Evolutionary conservation across 768 basidiomycete species (phyloP).

Genomic region (Tephrocybe sp.): DNA sequence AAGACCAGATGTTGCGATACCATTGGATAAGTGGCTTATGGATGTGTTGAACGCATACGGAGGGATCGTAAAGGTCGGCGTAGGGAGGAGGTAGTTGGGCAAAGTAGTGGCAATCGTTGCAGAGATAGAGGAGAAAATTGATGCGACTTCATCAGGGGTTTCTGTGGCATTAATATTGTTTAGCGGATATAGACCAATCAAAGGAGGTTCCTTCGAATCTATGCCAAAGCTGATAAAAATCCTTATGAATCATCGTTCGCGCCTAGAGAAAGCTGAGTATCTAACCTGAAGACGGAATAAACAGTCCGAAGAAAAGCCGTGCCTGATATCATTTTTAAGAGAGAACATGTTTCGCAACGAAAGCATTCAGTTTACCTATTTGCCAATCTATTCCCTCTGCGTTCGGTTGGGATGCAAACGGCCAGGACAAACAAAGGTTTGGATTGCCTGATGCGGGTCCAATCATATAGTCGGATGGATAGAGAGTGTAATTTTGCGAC

Average conservation of each 20-base stretch:
- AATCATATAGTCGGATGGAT: slow-evolving; percentile 78
- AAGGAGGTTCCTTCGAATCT: slow-evolving; percentile 67
- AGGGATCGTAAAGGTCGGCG: slow-evolving; percentile 63
- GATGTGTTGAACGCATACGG: slow-evolving; percentile 72
- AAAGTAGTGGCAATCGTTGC: slow-evolving; percentile 67
- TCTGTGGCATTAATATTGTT: slow-evolving; percentile 41
- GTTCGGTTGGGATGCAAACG: slow-evolving; percentile 61
- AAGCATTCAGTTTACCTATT: slow-evolving; percentile 66
- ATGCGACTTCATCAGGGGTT: slow-evolving; percentile 40
- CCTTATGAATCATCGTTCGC: not conserved
- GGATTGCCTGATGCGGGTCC: slow-evolving; percentile 67
- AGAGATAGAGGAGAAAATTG: slow-evolving; percentile 60
- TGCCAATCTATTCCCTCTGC: slow-evolving; percentile 84
- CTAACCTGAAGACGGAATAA: slow-evolving; percentile 76
- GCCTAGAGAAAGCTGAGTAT: not conserved
- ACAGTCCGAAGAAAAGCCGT: slow-evolving; percentile 72
- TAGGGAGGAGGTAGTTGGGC: slow-evolving; percentile 69
- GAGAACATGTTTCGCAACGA: not conserved
- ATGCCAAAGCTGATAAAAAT: slow-evolving; percentile 67
- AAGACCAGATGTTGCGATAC: slow-evolving; percentile 59
- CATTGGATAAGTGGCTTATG: slow-evolving; percentile 51
- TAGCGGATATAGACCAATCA: slow-evolving; percentile 75
- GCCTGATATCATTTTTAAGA: slow-evolving; percentile 34
- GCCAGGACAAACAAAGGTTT: slow-evolving; percentile 74
- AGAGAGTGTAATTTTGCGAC: slow-evolving; percentile 53